Base-by-base conservation (phyloP, 2,329 filamentous ascomycete species). In the Tolypocladium endophyticum region DNA sequence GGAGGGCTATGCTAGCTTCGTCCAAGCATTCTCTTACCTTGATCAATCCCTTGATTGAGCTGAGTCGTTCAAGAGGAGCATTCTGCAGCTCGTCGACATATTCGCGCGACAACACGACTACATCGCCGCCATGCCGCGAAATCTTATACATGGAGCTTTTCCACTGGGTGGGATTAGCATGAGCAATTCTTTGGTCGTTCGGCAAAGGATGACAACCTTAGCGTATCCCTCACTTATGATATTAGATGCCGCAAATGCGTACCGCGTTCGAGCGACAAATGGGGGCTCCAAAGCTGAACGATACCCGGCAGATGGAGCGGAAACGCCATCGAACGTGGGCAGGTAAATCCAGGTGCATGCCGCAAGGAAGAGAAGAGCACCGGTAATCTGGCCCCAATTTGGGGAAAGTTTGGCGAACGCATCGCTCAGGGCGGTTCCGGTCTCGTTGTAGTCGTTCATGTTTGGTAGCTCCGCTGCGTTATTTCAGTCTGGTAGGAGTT, bases 21-120 rank as follows among this genome's bases (percentile, higher is more conserved):
- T n/a, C n/a, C 25, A 36, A 35, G 20, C 7, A 52, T 14, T 30
- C 20, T 18, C 55, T 25, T 30, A 57, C 61, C 55, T 59, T 45
- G 20, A 62, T 60, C 41, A 62, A 28, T 7, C 61, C 61, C 28
- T 59, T 12, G 18, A 62, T 60, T 4, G 61, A 58, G 47, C 59
- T 61, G 35, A 62, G 30, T 36, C 60, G 52, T 28, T 58, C n/a
- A 8, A 33, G 41, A 11, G 59, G 59, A 9, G 53, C 38, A 43
- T 60, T 62, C 39, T 62, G 59, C 25, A 62, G 35, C n/a, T 62
- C 61, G 33, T 62, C 59, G 3, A 62, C 18, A 36, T 62, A 59
- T 33, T 60, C 58, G 23, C 58, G 58, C 14, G 61, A 55, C 7
- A 62, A 3, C 20, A 62, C 53, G 9, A 62, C 36, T n/a, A 62